Conservation (phyloP, 108 stramenopile genomes). For the Chaetoceros tenuissimus region DNA sequence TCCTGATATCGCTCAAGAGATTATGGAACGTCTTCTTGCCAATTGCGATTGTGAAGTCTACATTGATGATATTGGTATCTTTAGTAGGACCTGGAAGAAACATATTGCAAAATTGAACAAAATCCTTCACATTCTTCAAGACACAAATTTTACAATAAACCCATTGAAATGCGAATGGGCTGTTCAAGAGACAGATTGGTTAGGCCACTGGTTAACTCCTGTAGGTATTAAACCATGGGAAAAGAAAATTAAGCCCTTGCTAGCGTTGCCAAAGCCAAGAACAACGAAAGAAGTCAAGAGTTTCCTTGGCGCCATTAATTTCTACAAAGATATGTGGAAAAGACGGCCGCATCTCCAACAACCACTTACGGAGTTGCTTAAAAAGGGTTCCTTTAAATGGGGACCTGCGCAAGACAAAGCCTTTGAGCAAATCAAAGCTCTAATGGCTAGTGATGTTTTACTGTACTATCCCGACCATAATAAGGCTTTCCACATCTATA, state of each 20-base stretch:
- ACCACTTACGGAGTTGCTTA: slow-evolving; percentile 20
- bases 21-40: slow-evolving; percentile 25
- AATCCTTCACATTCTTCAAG: slow-evolving; percentile 11
- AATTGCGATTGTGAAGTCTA: slow-evolving; percentile 23
- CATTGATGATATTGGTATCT: slow-evolving; percentile 39
- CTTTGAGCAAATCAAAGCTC: slow-evolving; percentile 19
- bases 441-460: slow-evolving; percentile 18
- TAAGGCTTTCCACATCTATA: slow-evolving; percentile 26
- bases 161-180: slow-evolving; percentile 34
- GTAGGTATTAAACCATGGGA: slow-evolving; percentile 13
- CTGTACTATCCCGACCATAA: slow-evolving; percentile 26
- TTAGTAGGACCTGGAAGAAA: slow-evolving; percentile 18
- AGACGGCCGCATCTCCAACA: slow-evolving; percentile 29
- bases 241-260: slow-evolving; percentile 12
- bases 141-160: slow-evolving; percentile 27
- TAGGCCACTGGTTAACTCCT: slow-evolving; percentile 29
- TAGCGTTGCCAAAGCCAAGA: slow-evolving; percentile 7
- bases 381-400: slow-evolving; percentile 21
- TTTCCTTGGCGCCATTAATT: slow-evolving; percentile 35
- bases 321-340: slow-evolving; percentile 35
- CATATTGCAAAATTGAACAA: slow-evolving; percentile 12
- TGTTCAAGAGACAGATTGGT: slow-evolving; percentile 31
- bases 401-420: slow-evolving; percentile 18
- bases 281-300: slow-evolving; percentile 16
- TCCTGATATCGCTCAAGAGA: slow-evolving; percentile 38